Evolutionary conservation across 2,329 filamentous ascomycete species (phyloP).

Genomic region (Conoideocrella luteorostrata): DNA sequence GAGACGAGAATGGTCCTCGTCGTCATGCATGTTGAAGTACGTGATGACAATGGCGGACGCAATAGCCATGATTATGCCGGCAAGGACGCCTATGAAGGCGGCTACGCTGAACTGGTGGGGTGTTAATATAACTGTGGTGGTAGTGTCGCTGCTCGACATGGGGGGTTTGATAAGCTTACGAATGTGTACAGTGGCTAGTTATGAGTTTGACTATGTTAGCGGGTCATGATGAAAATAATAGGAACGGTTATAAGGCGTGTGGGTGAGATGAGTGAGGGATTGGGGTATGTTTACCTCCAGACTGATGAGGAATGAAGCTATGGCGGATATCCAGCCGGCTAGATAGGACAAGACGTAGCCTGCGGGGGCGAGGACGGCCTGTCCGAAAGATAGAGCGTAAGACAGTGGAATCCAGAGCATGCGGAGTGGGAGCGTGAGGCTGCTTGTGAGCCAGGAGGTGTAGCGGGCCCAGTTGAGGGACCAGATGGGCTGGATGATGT

Average conservation of each 20-base stretch:
- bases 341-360: slow-evolving; percentile 6
- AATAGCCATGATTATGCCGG: slow-evolving; percentile 54
- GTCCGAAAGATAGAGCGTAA: not conserved
- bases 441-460: slow-evolving; percentile 16
- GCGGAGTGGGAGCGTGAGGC: slow-evolving; percentile 9
- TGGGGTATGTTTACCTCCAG: slow-evolving; percentile 11
- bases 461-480: slow-evolving; percentile 22
- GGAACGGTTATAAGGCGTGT: too few relatives aligned
- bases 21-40: slow-evolving; percentile 37
- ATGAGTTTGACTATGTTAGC: not conserved
- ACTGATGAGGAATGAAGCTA: slow-evolving; percentile 5
- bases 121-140: not conserved
- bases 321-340: slow-evolving; percentile 2
- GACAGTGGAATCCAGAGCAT: slow-evolving; percentile 7
- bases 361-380: slow-evolving; percentile 3
- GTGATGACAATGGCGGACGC: slow-evolving; percentile 49
- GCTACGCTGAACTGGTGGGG: slow-evolving; percentile 53
- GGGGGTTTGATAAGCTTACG: slow-evolving; percentile 24
- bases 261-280: not conserved
- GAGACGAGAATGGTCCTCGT: slow-evolving; percentile 9
- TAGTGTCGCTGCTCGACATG: too few relatives aligned
- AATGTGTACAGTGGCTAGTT: slow-evolving; percentile 37
- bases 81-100: slow-evolving; percentile 56
- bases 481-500: slow-evolving; percentile 20
- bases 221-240: too few relatives aligned